Conservation (phyloP, 495 filamentous ascomycete species). For the Annulohypoxylon nitens region DNA sequence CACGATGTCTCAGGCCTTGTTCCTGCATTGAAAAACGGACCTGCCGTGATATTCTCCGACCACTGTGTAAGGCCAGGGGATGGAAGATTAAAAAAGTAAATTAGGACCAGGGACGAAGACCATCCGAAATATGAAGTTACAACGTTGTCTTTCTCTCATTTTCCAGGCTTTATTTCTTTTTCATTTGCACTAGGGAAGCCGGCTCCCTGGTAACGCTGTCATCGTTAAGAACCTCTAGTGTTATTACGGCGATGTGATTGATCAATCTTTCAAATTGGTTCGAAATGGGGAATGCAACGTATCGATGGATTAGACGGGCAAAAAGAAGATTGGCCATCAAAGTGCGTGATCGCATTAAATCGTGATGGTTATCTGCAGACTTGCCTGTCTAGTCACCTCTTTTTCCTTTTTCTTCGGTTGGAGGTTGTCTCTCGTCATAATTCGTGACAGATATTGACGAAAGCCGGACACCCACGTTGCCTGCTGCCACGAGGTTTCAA, state of each 20-base stretch:
- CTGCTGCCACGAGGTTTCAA: slow-evolving; percentile 41
- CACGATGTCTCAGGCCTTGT: slow-evolving; percentile 44
- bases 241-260: slow-evolving; percentile 40
- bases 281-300: slow-evolving; percentile 43
- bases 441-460: slow-evolving; percentile 38
- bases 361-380: slow-evolving; percentile 32
- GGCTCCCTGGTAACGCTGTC: slow-evolving; percentile 33
- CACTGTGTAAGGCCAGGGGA: slow-evolving; percentile 35
- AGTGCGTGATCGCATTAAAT: slow-evolving; percentile 37
- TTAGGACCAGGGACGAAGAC: slow-evolving; percentile 44
- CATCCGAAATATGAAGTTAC: slow-evolving; percentile 46
- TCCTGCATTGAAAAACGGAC: slow-evolving; percentile 44
- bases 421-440: slow-evolving; percentile 34
- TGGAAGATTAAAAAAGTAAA: slow-evolving; percentile 45
- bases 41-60: slow-evolving; percentile 40
- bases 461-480: slow-evolving; percentile 25
- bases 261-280: slow-evolving; percentile 39
- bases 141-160: slow-evolving; percentile 28
- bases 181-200: slow-evolving; percentile 15
- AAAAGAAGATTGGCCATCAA: slow-evolving; percentile 27
- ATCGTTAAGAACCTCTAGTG: slow-evolving; percentile 20
- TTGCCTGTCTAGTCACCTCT: slow-evolving; percentile 18
- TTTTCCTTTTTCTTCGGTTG: slow-evolving; percentile 17
- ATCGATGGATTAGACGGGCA: slow-evolving; percentile 29
- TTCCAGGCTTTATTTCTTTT: slow-evolving; percentile 33